Conservation (phyloP, 2,329 filamentous ascomycete genomes). For the Lachnellula hyalina region DNA sequence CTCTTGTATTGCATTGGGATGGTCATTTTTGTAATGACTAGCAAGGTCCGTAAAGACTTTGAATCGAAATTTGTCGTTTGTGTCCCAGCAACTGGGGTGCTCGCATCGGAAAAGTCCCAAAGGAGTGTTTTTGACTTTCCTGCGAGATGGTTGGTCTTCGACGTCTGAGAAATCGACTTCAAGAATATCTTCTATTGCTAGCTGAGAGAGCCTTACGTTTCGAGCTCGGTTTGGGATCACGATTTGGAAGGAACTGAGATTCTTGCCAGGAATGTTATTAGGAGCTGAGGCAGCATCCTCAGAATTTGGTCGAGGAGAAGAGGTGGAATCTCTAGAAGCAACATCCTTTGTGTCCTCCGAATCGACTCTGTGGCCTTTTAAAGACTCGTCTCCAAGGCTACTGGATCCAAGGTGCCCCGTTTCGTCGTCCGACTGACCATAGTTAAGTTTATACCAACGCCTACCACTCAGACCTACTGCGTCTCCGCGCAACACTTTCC, state of each 20-base stretch:
- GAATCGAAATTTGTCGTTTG: constrained; percentile 9
- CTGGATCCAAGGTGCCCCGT: no score
- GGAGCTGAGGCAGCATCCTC: no score
- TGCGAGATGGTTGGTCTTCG: neutral
- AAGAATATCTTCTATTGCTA: neutral
- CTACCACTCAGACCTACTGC: no score
- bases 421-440: no score
- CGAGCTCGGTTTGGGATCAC: neutral
- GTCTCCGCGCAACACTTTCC: no score
- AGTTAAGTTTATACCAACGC: no score
- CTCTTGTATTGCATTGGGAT: constrained; percentile 12
- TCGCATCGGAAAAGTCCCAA: constrained; percentile 8
- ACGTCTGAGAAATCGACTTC: neutral
- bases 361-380: no score
- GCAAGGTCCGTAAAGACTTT: constrained; percentile 26
- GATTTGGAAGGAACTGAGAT: neutral
- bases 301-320: no score
- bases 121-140: neutral
- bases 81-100: constrained; percentile 8
- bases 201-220: neutral
- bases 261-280: neutral
- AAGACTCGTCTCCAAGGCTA: no score
- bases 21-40: constrained; percentile 27
- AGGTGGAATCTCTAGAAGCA: no score
- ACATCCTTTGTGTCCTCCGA: no score